Evolutionary conservation across 2,329 filamentous ascomycete species (phyloP), one percentile per base, ranked within the genome.

Genomic region (Didymella exigua): DNA sequence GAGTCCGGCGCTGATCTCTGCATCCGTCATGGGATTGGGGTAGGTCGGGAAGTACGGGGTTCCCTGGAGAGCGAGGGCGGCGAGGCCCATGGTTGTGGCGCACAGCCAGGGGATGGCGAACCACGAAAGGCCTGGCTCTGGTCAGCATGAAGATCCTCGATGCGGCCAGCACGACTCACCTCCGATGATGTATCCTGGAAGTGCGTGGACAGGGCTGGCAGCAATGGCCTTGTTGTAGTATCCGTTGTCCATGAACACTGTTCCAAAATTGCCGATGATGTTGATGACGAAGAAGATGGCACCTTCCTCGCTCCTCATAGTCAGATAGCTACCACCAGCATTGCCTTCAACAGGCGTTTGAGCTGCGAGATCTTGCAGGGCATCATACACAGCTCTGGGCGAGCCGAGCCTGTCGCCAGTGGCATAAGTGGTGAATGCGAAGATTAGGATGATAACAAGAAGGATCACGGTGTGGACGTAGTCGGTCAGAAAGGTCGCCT

Each of bases 141-240:
- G n/a, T 53, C 29, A 76, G 11, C 73, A 75, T 23, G 9, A 7
- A 11, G 8, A 21, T 19, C 10, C 4, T 24, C 14, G 9, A 16
- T 33, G n/a, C 8, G 6, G 13, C 4, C 8, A 21, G n/a, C 5
- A 4, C 6, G 9, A 19, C 36, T 46, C 23, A 53, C 52, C 54
- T 16, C 66, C 63, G n/a, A 81, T 73, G 41, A 71, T 70, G 52
- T 71, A 72, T 11, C 92, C 92, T 0, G 92, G 92, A 4, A 96
- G 84, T 0, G 92, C 92, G 49, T 93, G 87, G 0, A 93, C 89
- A 0, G 91, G 91, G 14, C 86, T 88, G 0, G 93, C 91, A 5
- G 92, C 91, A 66, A 96, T 96, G 14, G 91, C 92, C 76, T 96
- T 95, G 77, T 92, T 96, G 78, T 96, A 96, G 56, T 71, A 96